Evolutionary conservation across 306 rosid species (phyloP).

Genomic region (Abrus pulchellus): DNA sequence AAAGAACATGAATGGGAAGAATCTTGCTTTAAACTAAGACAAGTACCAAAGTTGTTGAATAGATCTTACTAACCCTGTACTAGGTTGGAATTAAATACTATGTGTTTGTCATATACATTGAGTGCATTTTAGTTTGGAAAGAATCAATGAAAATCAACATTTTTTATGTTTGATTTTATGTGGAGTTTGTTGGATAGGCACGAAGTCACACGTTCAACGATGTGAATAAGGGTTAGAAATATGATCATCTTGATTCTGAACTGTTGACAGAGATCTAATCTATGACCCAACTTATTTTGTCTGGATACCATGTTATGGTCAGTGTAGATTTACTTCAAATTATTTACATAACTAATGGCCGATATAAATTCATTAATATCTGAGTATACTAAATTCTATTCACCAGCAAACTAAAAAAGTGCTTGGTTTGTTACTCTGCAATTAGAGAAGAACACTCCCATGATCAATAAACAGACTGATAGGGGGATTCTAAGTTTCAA

Average conservation of each 20-base stretch:
- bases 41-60: conserved; percentile 12
- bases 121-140: conserved; percentile 14
- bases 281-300: background rate
- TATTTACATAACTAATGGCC: background rate
- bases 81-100: conserved; percentile 27
- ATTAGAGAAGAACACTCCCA: conserved; percentile 17
- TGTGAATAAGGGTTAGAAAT: conserved; percentile 7
- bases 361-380: background rate
- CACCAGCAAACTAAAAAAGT: background rate
- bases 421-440: background rate
- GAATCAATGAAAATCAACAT: background rate
- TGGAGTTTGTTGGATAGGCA: background rate
- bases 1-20: conserved; percentile 7
- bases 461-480: background rate
- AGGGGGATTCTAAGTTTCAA: background rate
- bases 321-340: background rate
- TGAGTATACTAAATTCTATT: conserved; percentile 2
- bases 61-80: conserved; percentile 20
- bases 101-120: background rate
- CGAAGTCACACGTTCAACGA: background rate
- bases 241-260: background rate
- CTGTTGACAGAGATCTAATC: conserved; percentile 14
- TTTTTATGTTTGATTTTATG: conserved; percentile 17
- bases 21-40: conserved; percentile 29
- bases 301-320: background rate